Percentiles rank a stretch among this genome's conserved stretches.
phyloP scores from a whole-genome alignment of 164 flowering plant species.

The Macadamia integrifolia region DNA sequence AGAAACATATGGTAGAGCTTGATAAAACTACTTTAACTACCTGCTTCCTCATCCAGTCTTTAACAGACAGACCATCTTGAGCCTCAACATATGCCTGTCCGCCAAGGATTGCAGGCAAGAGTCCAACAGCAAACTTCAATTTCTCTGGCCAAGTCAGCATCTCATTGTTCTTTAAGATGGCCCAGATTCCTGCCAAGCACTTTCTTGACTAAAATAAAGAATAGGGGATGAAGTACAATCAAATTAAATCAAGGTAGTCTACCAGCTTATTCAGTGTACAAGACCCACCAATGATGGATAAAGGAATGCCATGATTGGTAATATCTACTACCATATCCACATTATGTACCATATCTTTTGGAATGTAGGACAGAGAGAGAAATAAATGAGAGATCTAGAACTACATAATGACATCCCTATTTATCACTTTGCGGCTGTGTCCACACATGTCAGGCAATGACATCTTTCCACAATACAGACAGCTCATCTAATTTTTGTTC shows the following conservation, averaged over 20 bases:
- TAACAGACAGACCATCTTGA: slow-evolving; percentile 83
- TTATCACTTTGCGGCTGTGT: no score
- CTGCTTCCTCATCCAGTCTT: slow-evolving; percentile 97
- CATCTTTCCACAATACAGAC: no score
- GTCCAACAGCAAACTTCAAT: slow-evolving; percentile 89
- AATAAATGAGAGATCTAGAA: no score
- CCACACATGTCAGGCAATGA: no score
- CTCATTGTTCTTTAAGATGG: slow-evolving; percentile 90
- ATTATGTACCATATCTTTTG: background rate
- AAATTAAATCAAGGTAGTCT: background rate
- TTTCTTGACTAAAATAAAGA: slow-evolving; percentile 6
- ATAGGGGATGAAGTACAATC: background rate
- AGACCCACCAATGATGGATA: background rate
- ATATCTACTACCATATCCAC: background rate
- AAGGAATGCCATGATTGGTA: background rate
- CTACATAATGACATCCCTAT: no score
- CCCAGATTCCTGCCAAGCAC: slow-evolving; percentile 74
- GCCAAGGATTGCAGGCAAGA: slow-evolving; percentile 91
- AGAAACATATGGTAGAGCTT: background rate
- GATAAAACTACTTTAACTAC: slow-evolving; percentile 22
- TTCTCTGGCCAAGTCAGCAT: slow-evolving; percentile 99
- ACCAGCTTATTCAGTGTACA: background rate
- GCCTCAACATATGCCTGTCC: slow-evolving; percentile 98
- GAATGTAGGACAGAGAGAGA: background rate
- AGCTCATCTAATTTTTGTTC: no score